These are phyloP conservation scores for Cicer chorassanicum DNA, from an alignment of 306 rosid species.

Conservation along the genomic window DNA sequence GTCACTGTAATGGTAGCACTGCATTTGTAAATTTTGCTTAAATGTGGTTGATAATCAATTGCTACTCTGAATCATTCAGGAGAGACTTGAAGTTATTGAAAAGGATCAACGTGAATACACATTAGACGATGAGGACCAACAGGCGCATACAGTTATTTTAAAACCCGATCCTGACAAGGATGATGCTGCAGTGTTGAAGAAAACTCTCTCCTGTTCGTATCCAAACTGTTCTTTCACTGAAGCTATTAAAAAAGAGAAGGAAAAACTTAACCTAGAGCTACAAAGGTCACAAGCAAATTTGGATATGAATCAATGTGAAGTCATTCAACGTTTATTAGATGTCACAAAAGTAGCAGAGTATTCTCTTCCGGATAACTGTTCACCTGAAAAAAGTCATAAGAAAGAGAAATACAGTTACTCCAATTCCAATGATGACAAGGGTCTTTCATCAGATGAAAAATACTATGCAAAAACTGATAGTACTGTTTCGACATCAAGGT, in stretches of 20 bases:
- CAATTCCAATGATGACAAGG: slow-evolving; percentile 58
- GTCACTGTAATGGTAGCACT: slow-evolving; percentile 34
- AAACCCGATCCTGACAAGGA: slow-evolving; percentile 80
- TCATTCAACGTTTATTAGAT: slow-evolving; percentile 85
- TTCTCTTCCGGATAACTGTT: slow-evolving; percentile 63
- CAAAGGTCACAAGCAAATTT: slow-evolving; percentile 81
- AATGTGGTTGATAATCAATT: slow-evolving; percentile 35
- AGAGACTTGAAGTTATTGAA: slow-evolving; percentile 88
- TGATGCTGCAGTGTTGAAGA: slow-evolving; percentile 78
- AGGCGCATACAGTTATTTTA: slow-evolving; percentile 79
- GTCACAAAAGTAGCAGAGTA: slow-evolving; percentile 81
- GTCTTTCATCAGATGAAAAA: slow-evolving; percentile 64
- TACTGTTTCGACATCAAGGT: slow-evolving; percentile 63
- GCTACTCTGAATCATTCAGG: slow-evolving; percentile 58
- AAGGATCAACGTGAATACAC: slow-evolving; percentile 94
- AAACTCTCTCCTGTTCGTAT: slow-evolving; percentile 91
- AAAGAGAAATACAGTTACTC: slow-evolving; percentile 60
- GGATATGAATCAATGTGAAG: slow-evolving; percentile 89
- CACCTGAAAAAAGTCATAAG: slow-evolving; percentile 62
- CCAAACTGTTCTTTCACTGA: slow-evolving; percentile 81
- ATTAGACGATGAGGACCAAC: slow-evolving; percentile 93
- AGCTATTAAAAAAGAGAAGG: slow-evolving; percentile 87
- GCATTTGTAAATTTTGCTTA: slow-evolving; percentile 11
- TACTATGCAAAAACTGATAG: slow-evolving; percentile 52
- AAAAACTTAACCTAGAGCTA: slow-evolving; percentile 91